Base-by-base conservation (phyloP, 106 monocot genomes). In the Dactylorhiza incarnata region DNA sequence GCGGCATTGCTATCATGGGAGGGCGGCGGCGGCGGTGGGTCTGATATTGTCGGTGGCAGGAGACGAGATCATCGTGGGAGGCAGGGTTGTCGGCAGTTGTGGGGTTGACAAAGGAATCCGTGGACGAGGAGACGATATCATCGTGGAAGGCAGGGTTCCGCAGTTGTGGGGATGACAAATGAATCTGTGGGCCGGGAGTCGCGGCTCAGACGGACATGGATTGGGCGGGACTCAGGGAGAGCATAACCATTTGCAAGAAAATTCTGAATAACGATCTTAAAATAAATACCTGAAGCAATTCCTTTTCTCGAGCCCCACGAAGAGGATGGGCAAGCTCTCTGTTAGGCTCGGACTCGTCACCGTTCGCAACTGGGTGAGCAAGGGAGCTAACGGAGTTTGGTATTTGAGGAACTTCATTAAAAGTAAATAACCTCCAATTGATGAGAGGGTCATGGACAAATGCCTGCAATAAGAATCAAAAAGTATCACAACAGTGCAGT, bases 401-500 rank as follows among this genome's bases (percentile, higher is more conserved):
- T 79, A 85, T 86, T 88, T 99, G 97, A 83, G 97, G 97, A 76
- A 99, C 94, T 85, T 99, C 97, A 68, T 99, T 99, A 54, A 99
- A 99, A 85, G 91, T 99, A 67, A 99, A 99, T 72, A 99, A 77
- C 45, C 97, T 67, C 97, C 97, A 99, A 77, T 99, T 99, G 75
- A 99, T 99, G 24, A 99, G 91, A 71, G 97, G 97, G 26, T 99
- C 97, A 76, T 99, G 97, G 55, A 99, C 97, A 83, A 94, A 99
- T 49, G 97, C 97, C 97, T 99, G 85, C 62, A 83, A 81, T 48
- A 49, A 48, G 16, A 49, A 49, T 45, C 24, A 46, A 16, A 26
- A 66, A 66, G 0, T 14, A 12, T 37, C 19, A 66, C 37, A 37
- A 37, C 37, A 37, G 37, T 3, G 37, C 37, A 37, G 37, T 37